These are phyloP conservation scores for Parasarocladium wereldwijsianum DNA, from an alignment of 2,329 filamentous ascomycete genomes.

Conservation along the genomic window DNA sequence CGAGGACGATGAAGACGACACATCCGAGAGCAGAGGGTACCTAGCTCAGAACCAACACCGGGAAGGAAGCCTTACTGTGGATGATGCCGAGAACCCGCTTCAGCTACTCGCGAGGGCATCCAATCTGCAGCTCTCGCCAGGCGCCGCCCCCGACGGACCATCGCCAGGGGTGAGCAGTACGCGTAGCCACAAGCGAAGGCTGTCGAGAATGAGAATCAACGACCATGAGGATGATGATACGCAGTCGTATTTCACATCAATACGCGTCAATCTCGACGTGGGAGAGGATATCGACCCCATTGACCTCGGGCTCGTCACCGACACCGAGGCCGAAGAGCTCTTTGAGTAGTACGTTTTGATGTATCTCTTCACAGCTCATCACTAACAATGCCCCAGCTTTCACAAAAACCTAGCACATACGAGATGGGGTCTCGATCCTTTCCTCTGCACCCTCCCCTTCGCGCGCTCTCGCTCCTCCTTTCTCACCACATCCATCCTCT, in stretches of 20 bases:
- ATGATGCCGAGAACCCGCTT: conserved; percentile 62
- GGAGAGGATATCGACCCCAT: conserved; percentile 54
- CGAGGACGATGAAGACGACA: conserved; percentile 13
- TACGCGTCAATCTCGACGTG: conserved; percentile 47
- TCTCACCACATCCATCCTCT: conserved; percentile 56
- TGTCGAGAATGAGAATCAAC: conserved; percentile 10
- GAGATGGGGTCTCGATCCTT: conserved; percentile 56
- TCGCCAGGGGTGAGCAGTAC: conserved; percentile 3
- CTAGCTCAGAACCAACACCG: conserved; percentile 5
- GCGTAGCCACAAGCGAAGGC: background rate
- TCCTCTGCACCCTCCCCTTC: conserved; percentile 50
- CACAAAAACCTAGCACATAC: conserved; percentile 58
- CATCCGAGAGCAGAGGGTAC: background rate
- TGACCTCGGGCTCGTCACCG: conserved; percentile 52
- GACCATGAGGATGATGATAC: conserved; percentile 28
- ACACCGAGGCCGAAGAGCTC: conserved; percentile 47
- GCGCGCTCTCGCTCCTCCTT: conserved; percentile 55
- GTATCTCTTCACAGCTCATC: background rate
- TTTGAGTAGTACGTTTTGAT: conserved; percentile 42
- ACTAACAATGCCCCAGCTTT: conserved; percentile 33
- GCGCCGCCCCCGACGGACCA: conserved; percentile 7
- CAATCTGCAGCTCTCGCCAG: conserved; percentile 43
- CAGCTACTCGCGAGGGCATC: conserved; percentile 61
- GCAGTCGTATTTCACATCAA: conserved; percentile 49
- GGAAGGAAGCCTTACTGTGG: conserved; percentile 43